These are phyloP conservation scores for Pisolithus microcarpus DNA, from an alignment of 768 basidiomycete species.

Conservation along the genomic window DNA sequence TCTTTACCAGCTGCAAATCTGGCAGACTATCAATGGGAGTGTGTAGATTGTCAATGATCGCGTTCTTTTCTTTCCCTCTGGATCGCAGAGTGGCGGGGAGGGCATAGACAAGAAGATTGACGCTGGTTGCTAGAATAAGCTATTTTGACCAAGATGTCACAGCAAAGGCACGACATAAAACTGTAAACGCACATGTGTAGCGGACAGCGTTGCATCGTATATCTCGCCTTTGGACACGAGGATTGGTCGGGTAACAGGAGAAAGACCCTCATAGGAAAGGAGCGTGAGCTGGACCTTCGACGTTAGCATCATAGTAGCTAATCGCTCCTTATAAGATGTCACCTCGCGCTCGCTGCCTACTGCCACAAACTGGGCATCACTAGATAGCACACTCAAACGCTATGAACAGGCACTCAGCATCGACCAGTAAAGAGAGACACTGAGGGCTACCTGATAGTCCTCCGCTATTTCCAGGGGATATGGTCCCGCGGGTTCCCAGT, in stretches of 20 bases:
- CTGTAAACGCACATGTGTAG: constrained; percentile 42
- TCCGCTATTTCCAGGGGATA: constrained; percentile 54
- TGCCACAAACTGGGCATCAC: constrained; percentile 54
- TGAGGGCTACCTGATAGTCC: constrained; percentile 75
- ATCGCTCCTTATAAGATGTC: constrained; percentile 20
- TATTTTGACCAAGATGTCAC: constrained; percentile 19
- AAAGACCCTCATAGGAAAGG: constrained; percentile 56
- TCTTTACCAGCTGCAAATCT: constrained; percentile 39
- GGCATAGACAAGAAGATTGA: constrained; percentile 55
- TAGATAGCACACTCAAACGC: constrained; percentile 87
- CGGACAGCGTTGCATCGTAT: constrained; percentile 78
- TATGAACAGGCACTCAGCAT: constrained; percentile 27
- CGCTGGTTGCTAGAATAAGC: constrained; percentile 63
- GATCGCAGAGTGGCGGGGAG: constrained; percentile 32
- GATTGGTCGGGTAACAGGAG: constrained; percentile 41
- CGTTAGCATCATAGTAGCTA: constrained; percentile 8
- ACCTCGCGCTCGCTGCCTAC: constrained; percentile 73
- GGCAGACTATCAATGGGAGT: constrained; percentile 2
- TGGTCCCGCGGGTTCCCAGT: constrained; percentile 49
- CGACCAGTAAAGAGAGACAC: not conserved
- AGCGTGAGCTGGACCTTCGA: constrained; percentile 45
- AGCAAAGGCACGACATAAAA: not conserved
- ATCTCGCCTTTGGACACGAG: constrained; percentile 65
- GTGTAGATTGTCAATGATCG: constrained; percentile 35
- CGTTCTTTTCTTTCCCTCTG: constrained; percentile 31